Evolutionary conservation across 768 basidiomycete species (phyloP).

Genomic region (Podaxis pistillaris): DNA sequence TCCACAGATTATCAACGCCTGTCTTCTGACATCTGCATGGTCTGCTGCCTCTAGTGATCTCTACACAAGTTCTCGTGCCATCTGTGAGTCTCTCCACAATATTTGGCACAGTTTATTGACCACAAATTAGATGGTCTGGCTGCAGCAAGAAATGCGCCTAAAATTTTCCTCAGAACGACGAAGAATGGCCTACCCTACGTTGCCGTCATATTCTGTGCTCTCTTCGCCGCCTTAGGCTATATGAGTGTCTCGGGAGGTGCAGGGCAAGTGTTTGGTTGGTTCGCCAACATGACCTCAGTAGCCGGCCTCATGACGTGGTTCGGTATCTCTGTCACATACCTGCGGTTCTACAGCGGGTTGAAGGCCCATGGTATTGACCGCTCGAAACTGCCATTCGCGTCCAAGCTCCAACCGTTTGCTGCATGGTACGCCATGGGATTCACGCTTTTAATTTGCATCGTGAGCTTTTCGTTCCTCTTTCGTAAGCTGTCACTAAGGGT

Average conservation of each 20-base stretch:
- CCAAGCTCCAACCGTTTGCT: constrained; percentile 68
- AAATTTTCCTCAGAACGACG: constrained; percentile 68
- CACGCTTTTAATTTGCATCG: constrained; percentile 57
- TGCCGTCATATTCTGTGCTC: constrained; percentile 65
- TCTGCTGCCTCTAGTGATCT: constrained; percentile 89
- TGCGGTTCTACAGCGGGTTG: constrained; percentile 84
- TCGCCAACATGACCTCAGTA: constrained; percentile 71
- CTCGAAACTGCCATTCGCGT: constrained; percentile 64
- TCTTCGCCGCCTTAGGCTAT: constrained; percentile 72
- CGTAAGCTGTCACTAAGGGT: background rate
- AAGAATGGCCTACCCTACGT: constrained; percentile 75
- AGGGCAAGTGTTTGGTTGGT: constrained; percentile 77
- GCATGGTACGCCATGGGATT: constrained; percentile 54
- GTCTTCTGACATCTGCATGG: constrained; percentile 86
- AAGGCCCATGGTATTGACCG: constrained; percentile 80
- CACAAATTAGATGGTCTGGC: constrained; percentile 70
- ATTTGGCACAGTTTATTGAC: background rate
- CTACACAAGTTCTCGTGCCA: constrained; percentile 83
- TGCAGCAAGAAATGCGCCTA: constrained; percentile 76
- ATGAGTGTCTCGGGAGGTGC: constrained; percentile 73
- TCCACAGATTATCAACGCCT: constrained; percentile 72
- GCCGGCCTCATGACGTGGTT: constrained; percentile 81
- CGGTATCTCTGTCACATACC: constrained; percentile 71
- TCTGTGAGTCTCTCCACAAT: constrained; percentile 53
- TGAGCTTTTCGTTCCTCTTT: constrained; percentile 31